Evolutionary conservation across 805 yeast species (phyloP).

Genomic region (Sungouiella thailandica): DNA sequence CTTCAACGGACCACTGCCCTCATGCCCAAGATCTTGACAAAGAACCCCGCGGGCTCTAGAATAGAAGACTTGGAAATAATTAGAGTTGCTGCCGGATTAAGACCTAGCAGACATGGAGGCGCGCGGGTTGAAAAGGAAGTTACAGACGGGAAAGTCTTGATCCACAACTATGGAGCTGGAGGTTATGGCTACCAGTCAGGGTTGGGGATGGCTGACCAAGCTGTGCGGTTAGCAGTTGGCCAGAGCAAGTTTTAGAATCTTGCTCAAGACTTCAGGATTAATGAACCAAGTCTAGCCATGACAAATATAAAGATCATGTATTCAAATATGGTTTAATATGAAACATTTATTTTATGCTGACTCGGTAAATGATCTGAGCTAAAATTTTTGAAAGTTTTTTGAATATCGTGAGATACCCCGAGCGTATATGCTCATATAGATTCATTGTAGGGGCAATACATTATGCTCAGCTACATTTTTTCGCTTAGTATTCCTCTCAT

Average conservation of each 20-base stretch:
- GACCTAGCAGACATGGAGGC: constrained; percentile 78
- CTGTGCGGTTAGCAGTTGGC: constrained; percentile 26
- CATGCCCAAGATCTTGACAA: constrained; percentile 44
- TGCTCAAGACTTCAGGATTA: too few relatives aligned
- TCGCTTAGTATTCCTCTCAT: too few relatives aligned
- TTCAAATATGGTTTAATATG: too few relatives aligned
- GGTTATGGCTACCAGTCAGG: constrained; percentile 70
- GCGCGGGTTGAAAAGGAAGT: constrained; percentile 52
- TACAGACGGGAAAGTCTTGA: constrained; percentile 31
- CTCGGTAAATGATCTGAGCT: too few relatives aligned
- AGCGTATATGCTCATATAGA: too few relatives aligned
- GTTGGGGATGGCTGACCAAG: constrained; percentile 51
- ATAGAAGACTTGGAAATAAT: constrained; percentile 45
- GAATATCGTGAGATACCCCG: too few relatives aligned
- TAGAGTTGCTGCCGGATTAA: constrained; percentile 65
- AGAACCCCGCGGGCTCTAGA: constrained; percentile 26
- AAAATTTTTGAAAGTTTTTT: too few relatives aligned
- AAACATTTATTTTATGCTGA: too few relatives aligned
- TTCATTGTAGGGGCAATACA: too few relatives aligned
- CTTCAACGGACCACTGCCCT: constrained; percentile 51
- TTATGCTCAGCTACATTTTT: too few relatives aligned
- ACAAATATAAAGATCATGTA: too few relatives aligned
- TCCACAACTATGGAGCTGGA: constrained; percentile 71
- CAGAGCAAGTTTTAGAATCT: constrained; percentile 1
- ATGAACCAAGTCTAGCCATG: too few relatives aligned